These are phyloP conservation scores for Globisporangium solare DNA, from an alignment of 352 stramenopile genomes.

Conservation along the genomic window DNA sequence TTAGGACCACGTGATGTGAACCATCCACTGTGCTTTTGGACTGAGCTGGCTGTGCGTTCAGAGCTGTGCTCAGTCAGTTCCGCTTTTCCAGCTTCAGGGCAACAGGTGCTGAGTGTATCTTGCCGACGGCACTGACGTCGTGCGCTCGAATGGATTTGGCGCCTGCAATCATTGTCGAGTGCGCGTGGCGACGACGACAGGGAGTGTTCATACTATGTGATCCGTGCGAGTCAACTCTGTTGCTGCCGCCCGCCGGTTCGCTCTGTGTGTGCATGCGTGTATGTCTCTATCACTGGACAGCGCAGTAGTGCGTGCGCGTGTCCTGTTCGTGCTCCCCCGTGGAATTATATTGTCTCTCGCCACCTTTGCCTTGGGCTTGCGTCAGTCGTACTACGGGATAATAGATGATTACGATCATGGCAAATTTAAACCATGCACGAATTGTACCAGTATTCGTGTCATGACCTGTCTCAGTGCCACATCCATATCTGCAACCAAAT, in stretches of 20 bases:
- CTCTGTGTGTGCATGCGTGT: constrained; percentile 7
- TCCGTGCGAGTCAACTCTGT: no score
- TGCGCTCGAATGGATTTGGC: no score
- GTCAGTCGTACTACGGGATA: constrained; percentile 82
- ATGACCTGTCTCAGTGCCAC: constrained; percentile 89
- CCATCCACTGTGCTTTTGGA: constrained; percentile 15
- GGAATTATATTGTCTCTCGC: constrained; percentile 70
- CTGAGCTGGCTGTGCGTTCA: not conserved
- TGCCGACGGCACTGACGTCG: no score
- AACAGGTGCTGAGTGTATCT: no score
- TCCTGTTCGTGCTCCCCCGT: constrained; percentile 18
- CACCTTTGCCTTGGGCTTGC: constrained; percentile 74
- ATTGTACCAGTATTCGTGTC: constrained; percentile 51
- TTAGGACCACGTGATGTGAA: constrained; percentile 11
- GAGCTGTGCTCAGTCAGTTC: constrained; percentile 15
- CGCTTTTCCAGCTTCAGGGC: constrained; percentile 18
- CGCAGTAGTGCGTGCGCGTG: constrained; percentile 2
- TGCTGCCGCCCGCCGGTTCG: not conserved
- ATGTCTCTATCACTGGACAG: not conserved
- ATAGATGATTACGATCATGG: constrained; percentile 55
- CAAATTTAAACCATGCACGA: constrained; percentile 83
- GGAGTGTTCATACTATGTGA: no score
- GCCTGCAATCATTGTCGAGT: no score
- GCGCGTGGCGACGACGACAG: no score
- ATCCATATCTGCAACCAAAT: constrained; percentile 17